Percentiles rank a stretch among this genome's conserved stretches.
phyloP scores from a whole-genome alignment of 768 basidiomycete genomes.

The Lanmaoa rubissima region DNA sequence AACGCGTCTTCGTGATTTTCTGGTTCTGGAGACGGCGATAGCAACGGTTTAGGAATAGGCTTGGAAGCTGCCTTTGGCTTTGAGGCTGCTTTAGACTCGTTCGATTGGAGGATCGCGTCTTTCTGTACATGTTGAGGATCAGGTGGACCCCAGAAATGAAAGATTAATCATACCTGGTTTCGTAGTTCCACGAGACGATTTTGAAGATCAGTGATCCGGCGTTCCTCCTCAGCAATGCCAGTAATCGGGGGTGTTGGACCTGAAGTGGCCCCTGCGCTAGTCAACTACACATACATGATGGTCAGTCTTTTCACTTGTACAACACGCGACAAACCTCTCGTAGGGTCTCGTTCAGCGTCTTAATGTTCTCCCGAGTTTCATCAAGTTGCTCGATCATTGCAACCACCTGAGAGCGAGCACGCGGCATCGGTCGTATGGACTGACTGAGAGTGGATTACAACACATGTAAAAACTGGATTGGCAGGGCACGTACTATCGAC shows the following conservation, averaged over 20 bases:
- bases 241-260: slow-evolving; percentile 28
- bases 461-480: slow-evolving; percentile 12
- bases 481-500: slow-evolving; percentile 60
- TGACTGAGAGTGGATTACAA: slow-evolving; percentile 37
- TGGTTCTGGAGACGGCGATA: slow-evolving; percentile 23
- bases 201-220: slow-evolving; percentile 42
- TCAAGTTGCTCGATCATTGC: slow-evolving; percentile 40
- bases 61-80: slow-evolving; percentile 14
- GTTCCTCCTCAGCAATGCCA: slow-evolving; percentile 40
- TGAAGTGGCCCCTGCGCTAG: slow-evolving; percentile 9
- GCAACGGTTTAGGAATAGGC: slow-evolving; percentile 10
- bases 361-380: slow-evolving; percentile 37
- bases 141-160: background rate
- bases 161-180: slow-evolving; percentile 33
- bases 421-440: slow-evolving; percentile 49
- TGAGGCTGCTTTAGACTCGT: slow-evolving; percentile 9
- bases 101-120: slow-evolving; percentile 26
- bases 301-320: slow-evolving; percentile 5
- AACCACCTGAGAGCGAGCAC: slow-evolving; percentile 41
- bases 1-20: slow-evolving; percentile 54
- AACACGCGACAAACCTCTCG: slow-evolving; percentile 38
- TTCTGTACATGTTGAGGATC: slow-evolving; percentile 21
- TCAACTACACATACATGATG: slow-evolving; percentile 11
- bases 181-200: slow-evolving; percentile 40
- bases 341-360: slow-evolving; percentile 33